Conservation (phyloP, 345 rosid species). For the Arabidopsis suecica region DNA sequence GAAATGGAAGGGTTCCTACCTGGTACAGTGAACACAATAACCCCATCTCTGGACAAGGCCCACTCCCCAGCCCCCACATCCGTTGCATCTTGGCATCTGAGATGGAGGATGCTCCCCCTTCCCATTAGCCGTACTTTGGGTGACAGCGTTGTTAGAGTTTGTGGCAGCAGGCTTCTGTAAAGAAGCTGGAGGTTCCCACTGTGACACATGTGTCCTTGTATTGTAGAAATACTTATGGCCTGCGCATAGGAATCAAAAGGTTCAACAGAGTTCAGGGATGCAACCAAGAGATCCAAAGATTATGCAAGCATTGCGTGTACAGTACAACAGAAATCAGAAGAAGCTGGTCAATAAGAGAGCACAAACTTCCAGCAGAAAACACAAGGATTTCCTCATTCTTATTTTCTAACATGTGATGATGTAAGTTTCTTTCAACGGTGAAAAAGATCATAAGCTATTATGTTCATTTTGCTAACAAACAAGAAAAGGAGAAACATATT, state of each 20-base stretch:
- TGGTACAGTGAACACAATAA: constrained; percentile 88
- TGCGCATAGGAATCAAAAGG: constrained; percentile 42
- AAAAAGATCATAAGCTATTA: not conserved
- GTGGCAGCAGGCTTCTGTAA: constrained; percentile 43
- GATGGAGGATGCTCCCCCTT: constrained; percentile 46
- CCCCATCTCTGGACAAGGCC: constrained; percentile 94
- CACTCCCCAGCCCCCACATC: constrained; percentile 97
- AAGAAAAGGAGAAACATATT: constrained; percentile 9
- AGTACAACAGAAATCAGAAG: constrained; percentile 7
- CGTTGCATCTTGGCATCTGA: constrained; percentile 63
- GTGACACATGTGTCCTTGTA: constrained; percentile 76
- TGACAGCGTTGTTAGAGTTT: constrained; percentile 33
- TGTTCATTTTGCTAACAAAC: not conserved
- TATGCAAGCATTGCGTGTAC: not conserved
- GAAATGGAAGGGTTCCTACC: constrained; percentile 50
- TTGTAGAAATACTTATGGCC: constrained; percentile 91
- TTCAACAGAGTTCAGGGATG: constrained; percentile 24
- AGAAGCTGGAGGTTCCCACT: constrained; percentile 77
- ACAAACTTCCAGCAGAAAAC: constrained; percentile 14
- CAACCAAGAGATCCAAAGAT: constrained; percentile 6
- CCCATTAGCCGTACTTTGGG: constrained; percentile 43
- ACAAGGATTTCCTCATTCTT: not conserved
- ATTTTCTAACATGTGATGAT: not conserved
- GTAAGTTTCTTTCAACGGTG: not conserved
- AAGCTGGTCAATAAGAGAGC: not conserved